Evolutionary conservation across 2,329 filamentous ascomycete genomes (phyloP).

Genomic region (Phoma sp.): DNA sequence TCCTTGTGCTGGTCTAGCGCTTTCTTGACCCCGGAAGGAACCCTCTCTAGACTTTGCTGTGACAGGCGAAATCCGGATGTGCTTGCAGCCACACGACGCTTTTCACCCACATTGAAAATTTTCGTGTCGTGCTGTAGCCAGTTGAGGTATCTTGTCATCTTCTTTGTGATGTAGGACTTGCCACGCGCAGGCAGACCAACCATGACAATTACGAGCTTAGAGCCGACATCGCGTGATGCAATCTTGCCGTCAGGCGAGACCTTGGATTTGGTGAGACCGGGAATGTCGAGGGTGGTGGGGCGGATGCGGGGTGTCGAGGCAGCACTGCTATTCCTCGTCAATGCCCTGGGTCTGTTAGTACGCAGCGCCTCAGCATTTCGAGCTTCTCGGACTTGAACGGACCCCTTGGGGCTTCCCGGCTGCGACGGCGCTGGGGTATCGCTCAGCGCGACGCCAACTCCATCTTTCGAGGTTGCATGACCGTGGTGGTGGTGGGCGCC

Average conservation of each 20-base stretch:
- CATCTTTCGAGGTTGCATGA: conserved; percentile 41
- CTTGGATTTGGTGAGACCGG: conserved; percentile 91
- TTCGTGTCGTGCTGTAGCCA: conserved; percentile 96
- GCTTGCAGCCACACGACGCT: conserved; percentile 78
- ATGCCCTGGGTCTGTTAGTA: conserved; percentile 58
- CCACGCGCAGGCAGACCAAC: conserved; percentile 92
- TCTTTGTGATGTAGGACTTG: conserved; percentile 99
- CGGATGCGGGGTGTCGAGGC: conserved; percentile 80
- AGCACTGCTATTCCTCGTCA: conserved; percentile 75
- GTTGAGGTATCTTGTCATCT: conserved; percentile 90
- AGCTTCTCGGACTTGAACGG: conserved; percentile 45
- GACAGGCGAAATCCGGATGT: conserved; percentile 54
- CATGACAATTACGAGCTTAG: conserved; percentile 98
- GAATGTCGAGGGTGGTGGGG: conserved; percentile 95
- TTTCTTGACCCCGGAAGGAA: conserved; percentile 31
- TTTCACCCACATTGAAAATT: conserved; percentile 97
- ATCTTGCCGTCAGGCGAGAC: conserved; percentile 96
- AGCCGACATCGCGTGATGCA: conserved; percentile 88
- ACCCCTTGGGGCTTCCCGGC: conserved; percentile 68
- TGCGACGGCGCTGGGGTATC: conserved; percentile 69
- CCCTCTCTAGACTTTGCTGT: conserved; percentile 37
- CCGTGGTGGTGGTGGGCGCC: conserved; percentile 22
- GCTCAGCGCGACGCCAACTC: conserved; percentile 61
- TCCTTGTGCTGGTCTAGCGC: conserved; percentile 37
- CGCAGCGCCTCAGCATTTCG: conserved; percentile 18